Evolutionary conservation across 2,329 filamentous ascomycete genomes (phyloP), one percentile per base, ranked within the genome.

Genomic region (Dactylonectria estremocensis): DNA sequence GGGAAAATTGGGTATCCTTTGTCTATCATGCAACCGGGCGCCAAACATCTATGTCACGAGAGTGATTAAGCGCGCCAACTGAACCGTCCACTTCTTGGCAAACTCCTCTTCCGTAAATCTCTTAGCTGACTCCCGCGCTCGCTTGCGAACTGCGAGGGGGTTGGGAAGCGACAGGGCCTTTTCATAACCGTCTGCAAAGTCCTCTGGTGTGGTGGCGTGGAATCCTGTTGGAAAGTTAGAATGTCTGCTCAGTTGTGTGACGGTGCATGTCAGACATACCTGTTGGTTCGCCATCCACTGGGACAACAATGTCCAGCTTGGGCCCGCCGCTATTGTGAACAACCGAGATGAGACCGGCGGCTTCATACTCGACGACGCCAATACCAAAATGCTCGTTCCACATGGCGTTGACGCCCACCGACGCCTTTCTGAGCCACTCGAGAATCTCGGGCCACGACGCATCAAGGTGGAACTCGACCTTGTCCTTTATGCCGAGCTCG

Each of bases 371-470:
- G 46, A 99, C 96, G 16, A 98, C 95, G 1, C 96, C 96, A 66
- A 99, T 99, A 22, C 96, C 96, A 79, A 99, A 99, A 81, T 99
- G 96, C 83, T 99, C 96, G 79, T 98, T 98, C 95, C 96, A 99
- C 96, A 99, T 99, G 77, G 93, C 94, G 75, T 99, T 99, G 33
- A 97, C 95, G 56, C 96, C 96, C 2, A 99, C 89, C 18, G 90
- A 95, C 4, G 93, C 91, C 69, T 86, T 90, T 60, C 89, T 85
- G 68, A 98, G 85, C 89, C 93, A 95, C 35, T 92, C 88, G 10
- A 98, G 85, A 60, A 99, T 93, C 73, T 94, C 89, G 3, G 93
- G 90, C 95, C 95, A 99, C 28, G 93, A 90, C 0, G 94, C 95
- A 79, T 99, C 95, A 63, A 95, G 91, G 70, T 97, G 89, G 79